Base-by-base conservation (phyloP, 768 basidiomycete genomes). In the Pleurotus tuoliensis region DNA sequence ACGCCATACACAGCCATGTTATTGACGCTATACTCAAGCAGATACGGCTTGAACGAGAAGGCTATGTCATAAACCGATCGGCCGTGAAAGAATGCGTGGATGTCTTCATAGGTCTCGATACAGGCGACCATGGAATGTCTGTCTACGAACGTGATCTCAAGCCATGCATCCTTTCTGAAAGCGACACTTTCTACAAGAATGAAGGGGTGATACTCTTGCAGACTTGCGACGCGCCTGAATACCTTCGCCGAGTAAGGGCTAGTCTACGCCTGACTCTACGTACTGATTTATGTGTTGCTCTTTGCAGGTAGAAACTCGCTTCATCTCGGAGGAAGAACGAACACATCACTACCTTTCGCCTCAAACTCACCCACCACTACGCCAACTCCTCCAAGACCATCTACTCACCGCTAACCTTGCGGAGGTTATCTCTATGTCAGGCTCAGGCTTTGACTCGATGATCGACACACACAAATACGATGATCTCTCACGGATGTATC, bases 1-100 rank as follows among this genome's bases (percentile, higher is more conserved):
- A 53, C 22, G 87, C 93, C 48, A 95, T 98, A 72, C 85, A 90
- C 62, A 83, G 86, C 27, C 90, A 94, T 63, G 71, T 98, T 59
- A 78, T 92, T 58, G 74, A 81, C 8, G 91, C 92, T n/a, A 79
- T 98, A 50, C 79, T 98, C 47, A 82, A 81, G 27, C 90, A 95
- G 71, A 86, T 99, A 55, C 90, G 85, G 58, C 84, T 92, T 53
- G 97, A 99, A 64, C 88, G 97, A 13, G 89, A 95, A 60, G 94
- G 94, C 22, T 90, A 89, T 65, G 82, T 82, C 46, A 93, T 98
- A 65, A 92, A 92, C 64, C 88, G 90, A n/a, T 92, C 93, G 1
- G 86, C 91, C 2, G 84, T 98, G 51, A 90, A 92, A 65, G 90
- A 88, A 61, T 93, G 90, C 60, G 86, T 95, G 18, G 91, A 94